phyloP scores from a whole-genome alignment of 2,329 filamentous ascomycete species.

The Sclerotinia spermophila region DNA sequence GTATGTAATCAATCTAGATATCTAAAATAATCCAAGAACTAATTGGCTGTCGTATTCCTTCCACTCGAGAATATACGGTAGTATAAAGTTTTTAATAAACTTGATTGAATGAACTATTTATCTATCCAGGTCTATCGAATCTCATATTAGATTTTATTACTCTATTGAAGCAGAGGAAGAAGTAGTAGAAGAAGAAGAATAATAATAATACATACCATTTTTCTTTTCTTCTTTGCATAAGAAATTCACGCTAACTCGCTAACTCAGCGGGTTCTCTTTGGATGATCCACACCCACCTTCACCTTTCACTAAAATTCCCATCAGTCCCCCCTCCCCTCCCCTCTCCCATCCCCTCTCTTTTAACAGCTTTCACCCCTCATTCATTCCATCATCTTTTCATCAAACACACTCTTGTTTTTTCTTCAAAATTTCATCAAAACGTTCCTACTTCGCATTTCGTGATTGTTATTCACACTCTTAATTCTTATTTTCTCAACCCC shows the following conservation, averaged over 20 bases:
- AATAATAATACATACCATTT: too few species aligned
- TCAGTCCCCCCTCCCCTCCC: slow-evolving; percentile 26
- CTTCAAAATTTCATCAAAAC: neutral
- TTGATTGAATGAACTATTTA: too few species aligned
- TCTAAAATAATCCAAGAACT: neutral
- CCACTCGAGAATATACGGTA: neutral
- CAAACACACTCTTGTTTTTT: slow-evolving; percentile 26
- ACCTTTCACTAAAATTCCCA: slow-evolving; percentile 17
- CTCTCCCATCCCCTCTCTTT: slow-evolving; percentile 30
- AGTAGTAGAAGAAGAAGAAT: too few species aligned
- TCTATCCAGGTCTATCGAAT: too few species aligned
- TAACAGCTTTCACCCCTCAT: slow-evolving; percentile 23
- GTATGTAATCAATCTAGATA: neutral
- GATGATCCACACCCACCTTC: slow-evolving; percentile 1
- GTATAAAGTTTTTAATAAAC: too few species aligned
- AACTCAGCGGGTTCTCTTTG: slow-evolving; percentile 1
- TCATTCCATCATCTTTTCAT: slow-evolving; percentile 31
- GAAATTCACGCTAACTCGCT: neutral
- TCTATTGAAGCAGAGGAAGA: too few species aligned
- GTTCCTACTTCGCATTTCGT: neutral
- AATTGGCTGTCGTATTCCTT: too few species aligned
- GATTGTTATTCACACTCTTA: slow-evolving; percentile 4
- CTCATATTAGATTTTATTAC: too few species aligned
- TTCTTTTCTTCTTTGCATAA: neutral
- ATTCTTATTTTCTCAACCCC: neutral